Base-by-base conservation (phyloP, 441 rosid genomes). In the Euphorbia celastroides region DNA sequence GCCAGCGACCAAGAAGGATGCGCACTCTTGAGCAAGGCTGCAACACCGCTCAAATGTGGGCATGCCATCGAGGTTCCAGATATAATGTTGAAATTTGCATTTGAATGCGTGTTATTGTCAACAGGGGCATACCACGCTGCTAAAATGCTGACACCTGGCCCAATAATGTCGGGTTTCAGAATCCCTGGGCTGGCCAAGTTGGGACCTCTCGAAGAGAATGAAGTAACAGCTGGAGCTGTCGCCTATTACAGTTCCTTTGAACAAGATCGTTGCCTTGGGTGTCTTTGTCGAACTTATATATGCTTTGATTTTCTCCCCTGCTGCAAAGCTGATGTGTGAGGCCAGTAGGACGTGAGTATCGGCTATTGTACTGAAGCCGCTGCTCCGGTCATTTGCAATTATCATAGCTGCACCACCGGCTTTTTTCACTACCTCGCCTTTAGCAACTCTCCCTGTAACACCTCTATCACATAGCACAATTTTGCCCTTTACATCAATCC, bases 21-120 rank as follows among this genome's bases (percentile, higher is more conserved):
- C 60, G 79, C 86, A 63, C 89, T 95, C 75, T 85, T 89, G 60
- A 89, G 75, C 68, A 90, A 71, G 44, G 97, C 93, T 61, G 92
- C 96, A 46, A 93, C 80, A 20, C 98, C 96, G 36, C 93, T 88
- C 59, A 90, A 62, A 77, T 86, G 96, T 72, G 97, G 97, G 77
- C 93, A 93, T 59, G 94, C 79, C 98, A 90, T 93, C 72, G 95
- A 88, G 7, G 91, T 93, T 54, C 96, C 94, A 28, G 97, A 93
- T 85, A 83, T 76, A 72, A 88, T 82, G 48, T 79, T 83, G 76
- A 79, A 75, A n/a, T 74, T 74, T 23, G 70, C 68, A 46, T 67
- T 75, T 30, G 78, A 52, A 23, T 61, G 68, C 1, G 78, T 72
- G 20, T 51, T 68, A 19, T 70, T 72, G 68, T 74, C 71, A 2